phyloP scores from a whole-genome alignment of 1,139 yeast genomes.

The Yamadazyma dushanensis region DNA sequence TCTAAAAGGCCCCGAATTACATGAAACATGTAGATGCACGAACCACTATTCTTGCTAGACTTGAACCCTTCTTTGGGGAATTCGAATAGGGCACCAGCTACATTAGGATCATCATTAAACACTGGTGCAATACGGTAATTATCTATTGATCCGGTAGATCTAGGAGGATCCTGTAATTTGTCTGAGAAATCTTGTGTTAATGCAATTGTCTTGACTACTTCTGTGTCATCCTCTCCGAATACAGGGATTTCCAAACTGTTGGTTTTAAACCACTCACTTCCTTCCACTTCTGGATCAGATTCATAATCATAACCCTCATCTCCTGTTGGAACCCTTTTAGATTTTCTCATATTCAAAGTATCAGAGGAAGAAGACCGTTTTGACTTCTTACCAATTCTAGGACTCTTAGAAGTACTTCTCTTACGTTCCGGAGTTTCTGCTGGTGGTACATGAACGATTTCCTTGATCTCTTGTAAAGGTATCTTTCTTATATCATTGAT shows the following conservation, averaged over 20 bases:
- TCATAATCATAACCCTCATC: slow-evolving; percentile 30
- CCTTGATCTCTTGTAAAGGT: slow-evolving; percentile 60
- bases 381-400: slow-evolving; percentile 14
- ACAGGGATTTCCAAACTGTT: slow-evolving; percentile 53
- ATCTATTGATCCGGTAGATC: slow-evolving; percentile 41
- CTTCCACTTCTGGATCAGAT: slow-evolving; percentile 44
- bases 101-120: slow-evolving; percentile 65
- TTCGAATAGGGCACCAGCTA: slow-evolving; percentile 76
- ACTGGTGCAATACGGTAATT: slow-evolving; percentile 64
- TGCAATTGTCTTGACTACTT: slow-evolving; percentile 56
- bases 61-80: slow-evolving; percentile 68
- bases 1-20: slow-evolving; percentile 72
- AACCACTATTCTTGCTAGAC: slow-evolving; percentile 61
- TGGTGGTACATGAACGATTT: slow-evolving; percentile 54
- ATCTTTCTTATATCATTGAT: slow-evolving; percentile 34
- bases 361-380: slow-evolving; percentile 3
- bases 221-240: slow-evolving; percentile 52
- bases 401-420: slow-evolving; percentile 14
- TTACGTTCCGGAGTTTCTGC: slow-evolving; percentile 20
- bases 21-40: slow-evolving; percentile 71
- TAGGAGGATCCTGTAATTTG: slow-evolving; percentile 34
- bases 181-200: slow-evolving; percentile 63
- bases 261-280: slow-evolving; percentile 57
- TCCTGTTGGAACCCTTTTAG: slow-evolving; percentile 7
- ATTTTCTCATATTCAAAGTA: slow-evolving; percentile 5